These are phyloP conservation scores for Dryas octopetala DNA, from an alignment of 306 rosid genomes.

Conservation along the genomic window DNA sequence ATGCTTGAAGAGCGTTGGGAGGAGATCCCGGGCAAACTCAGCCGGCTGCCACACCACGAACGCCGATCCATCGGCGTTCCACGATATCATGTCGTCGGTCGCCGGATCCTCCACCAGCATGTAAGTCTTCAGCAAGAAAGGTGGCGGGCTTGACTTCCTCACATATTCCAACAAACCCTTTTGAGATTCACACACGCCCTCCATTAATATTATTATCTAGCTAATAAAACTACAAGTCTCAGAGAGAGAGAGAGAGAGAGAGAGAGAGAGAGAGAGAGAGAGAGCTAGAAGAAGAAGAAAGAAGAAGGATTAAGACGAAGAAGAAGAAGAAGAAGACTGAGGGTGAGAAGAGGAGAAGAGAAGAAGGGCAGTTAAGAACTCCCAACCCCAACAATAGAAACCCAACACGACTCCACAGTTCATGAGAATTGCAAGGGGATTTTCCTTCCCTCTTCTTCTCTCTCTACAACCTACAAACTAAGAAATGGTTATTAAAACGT, in stretches of 20 bases:
- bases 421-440: conserved; percentile 78
- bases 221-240: background rate
- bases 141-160: conserved; percentile 78
- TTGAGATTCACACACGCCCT: conserved; percentile 24
- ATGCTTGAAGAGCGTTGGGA: conserved; percentile 93
- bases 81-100: conserved; percentile 65
- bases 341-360: conserved; percentile 54
- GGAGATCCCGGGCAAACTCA: conserved; percentile 90
- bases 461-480: background rate
- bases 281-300: background rate
- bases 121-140: conserved; percentile 85
- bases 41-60: conserved; percentile 94
- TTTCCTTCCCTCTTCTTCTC: conserved; percentile 10
- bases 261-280: background rate
- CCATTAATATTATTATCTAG: conserved; percentile 16
- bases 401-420: conserved; percentile 99
- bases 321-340: conserved; percentile 11
- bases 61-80: conserved; percentile 75
- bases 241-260: background rate
- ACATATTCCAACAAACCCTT: conserved; percentile 56
- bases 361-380: conserved; percentile 98
- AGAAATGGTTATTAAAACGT: conserved; percentile 54
- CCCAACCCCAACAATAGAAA: conserved; percentile 99
- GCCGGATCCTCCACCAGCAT: conserved; percentile 80
- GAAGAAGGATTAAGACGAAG: background rate